Evolutionary conservation across 2,329 filamentous ascomycete species (phyloP), one percentile per base, ranked within the genome.

Genomic region (Coniella lustricola): DNA sequence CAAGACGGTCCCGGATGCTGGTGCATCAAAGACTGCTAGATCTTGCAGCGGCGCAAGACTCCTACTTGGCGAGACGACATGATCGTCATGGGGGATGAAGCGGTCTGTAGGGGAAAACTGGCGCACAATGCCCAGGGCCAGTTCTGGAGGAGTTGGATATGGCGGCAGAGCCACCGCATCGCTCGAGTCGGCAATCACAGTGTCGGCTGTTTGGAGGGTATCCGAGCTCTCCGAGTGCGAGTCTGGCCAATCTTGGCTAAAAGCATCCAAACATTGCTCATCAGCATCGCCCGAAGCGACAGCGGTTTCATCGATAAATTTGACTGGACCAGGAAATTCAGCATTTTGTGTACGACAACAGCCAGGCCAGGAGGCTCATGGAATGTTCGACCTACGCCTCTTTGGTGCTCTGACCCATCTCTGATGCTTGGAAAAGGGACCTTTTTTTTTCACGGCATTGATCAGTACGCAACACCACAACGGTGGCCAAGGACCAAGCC

Each of bases 341-440:
- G 2, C 9, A 16, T 31, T n/a, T 3, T 22, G 10, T 3, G 8
- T 25, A 7, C 22, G 20, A 8, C 8, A 5, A 16, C 22, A 5
- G 3, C 25, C 33, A 3, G 9, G 17, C 18, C 20, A 38, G 32
- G 16, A 18, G 13, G 14, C 13, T 46, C 7, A 8, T 21, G 39
- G 22, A 18, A 32, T 2, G 35, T 2, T 13, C 4, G 8, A 61
- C 61, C 54, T 52, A 62, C 60, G 37, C 10, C 57, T 52, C 44
- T 51, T 57, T 13, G 64, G 63, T 2, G 56, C 60, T 43, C 56
- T 60, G 46, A 64, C 56, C 64, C 64, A 67, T 55, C 56, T 61
- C 51, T 66, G 64, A 12, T 54, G 57, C 25, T 54, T 57, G 25
- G 55, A 47, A 43, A 62, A 66, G 5, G 57, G 51, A 32, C 59